Percentiles rank a stretch among this genome's conserved stretches.
These are phyloP conservation scores for Malus orientalis DNA, from an alignment of 306 rosid genomes.

Conservation along the genomic window DNA sequence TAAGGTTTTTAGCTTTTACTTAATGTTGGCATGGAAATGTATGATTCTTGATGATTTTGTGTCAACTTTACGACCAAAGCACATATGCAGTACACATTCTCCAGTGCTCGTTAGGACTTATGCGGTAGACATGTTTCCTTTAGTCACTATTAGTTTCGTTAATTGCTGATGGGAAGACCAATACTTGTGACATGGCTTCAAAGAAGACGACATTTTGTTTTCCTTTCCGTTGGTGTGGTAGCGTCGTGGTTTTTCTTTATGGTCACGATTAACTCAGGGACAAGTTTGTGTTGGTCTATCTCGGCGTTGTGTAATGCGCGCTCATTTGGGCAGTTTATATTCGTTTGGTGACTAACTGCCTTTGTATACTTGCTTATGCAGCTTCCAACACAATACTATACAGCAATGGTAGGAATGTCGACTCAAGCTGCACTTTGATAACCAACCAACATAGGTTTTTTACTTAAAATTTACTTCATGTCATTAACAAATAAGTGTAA, in stretches of 20 bases:
- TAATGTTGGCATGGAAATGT: background rate
- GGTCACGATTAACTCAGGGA: background rate
- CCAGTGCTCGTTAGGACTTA: too few relatives aligned
- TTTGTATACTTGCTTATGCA: constrained; percentile 43
- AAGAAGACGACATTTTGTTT: background rate
- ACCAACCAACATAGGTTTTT: background rate
- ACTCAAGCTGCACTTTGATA: constrained; percentile 6
- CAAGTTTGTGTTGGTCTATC: background rate
- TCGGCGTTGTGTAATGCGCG: background rate
- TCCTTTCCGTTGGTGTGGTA: background rate
- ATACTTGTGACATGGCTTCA: background rate
- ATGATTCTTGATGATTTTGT: background rate
- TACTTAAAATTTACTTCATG: background rate
- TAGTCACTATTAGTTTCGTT: background rate
- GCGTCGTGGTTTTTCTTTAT: background rate
- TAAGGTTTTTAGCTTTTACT: background rate
- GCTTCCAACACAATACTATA: constrained; percentile 83
- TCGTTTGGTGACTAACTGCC: background rate
- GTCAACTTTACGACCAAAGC: background rate
- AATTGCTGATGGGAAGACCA: background rate
- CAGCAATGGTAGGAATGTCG: constrained; percentile 60
- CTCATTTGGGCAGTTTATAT: background rate
- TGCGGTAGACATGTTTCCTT: background rate
- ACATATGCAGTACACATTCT: background rate
- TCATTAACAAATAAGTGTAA: too few relatives aligned